Evolutionary conservation across 2,329 filamentous ascomycete species (phyloP).

Genomic region (Clathrospora elynae): DNA sequence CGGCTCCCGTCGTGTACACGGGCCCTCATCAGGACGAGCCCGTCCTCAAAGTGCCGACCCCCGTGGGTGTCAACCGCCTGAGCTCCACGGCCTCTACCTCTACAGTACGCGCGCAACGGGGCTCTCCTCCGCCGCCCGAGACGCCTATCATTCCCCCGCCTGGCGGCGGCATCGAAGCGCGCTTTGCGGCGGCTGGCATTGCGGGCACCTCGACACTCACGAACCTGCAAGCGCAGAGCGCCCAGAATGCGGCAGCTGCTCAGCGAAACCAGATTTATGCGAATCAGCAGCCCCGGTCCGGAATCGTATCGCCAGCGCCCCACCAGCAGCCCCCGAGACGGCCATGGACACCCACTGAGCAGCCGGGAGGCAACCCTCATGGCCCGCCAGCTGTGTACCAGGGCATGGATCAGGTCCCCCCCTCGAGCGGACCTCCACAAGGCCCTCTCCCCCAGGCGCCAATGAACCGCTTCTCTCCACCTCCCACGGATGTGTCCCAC

Average conservation of each 20-base stretch:
- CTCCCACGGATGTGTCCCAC: constrained; percentile 24
- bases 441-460: constrained; percentile 40
- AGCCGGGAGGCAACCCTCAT: constrained; percentile 82
- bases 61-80: constrained; percentile 63
- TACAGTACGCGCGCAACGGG: constrained; percentile 87
- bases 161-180: constrained; percentile 82
- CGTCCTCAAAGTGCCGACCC: constrained; percentile 58
- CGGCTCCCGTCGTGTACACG: constrained; percentile 13
- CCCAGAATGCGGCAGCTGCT: constrained; percentile 79
- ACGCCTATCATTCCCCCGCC: constrained; percentile 81
- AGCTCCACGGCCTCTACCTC: constrained; percentile 89
- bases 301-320: constrained; percentile 54
- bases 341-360: constrained; percentile 95
- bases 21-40: constrained; percentile 33
- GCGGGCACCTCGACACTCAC: constrained; percentile 82
- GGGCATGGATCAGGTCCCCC: constrained; percentile 71
- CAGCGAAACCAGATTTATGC: constrained; percentile 80
- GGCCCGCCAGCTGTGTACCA: constrained; percentile 92
- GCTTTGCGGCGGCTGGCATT: constrained; percentile 89
- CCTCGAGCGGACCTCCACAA: constrained; percentile 50
- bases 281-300: constrained; percentile 51
- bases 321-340: constrained; percentile 58
- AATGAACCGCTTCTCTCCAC: constrained; percentile 31
- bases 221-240: constrained; percentile 73
- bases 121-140: constrained; percentile 92